Evolutionary conservation across 192 early-diverging fungal genomes (phyloP).

Genomic region (Irineochytrium annulatum): DNA sequence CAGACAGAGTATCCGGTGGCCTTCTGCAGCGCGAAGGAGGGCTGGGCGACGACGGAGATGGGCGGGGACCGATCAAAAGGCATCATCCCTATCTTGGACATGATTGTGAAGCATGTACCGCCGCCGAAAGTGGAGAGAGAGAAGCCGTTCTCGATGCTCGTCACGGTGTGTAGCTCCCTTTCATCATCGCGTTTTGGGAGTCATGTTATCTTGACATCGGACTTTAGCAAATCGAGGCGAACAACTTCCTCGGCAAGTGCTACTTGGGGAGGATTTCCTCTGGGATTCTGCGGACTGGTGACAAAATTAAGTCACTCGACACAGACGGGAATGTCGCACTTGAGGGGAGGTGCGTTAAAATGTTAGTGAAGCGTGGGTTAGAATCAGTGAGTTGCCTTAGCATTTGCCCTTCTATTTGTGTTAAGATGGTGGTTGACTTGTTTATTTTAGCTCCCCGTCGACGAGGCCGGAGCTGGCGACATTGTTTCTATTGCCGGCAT

Average conservation of each 20-base stretch:
- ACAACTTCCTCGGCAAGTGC: conserved; percentile 79
- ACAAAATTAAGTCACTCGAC: conserved; percentile 69
- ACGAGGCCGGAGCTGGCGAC: conserved; percentile 76
- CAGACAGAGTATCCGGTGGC: conserved; percentile 75
- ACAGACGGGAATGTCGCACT: conserved; percentile 62
- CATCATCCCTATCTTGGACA: conserved; percentile 63
- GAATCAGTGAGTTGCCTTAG: conserved; percentile 47
- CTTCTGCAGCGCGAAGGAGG: conserved; percentile 79
- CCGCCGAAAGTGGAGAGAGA: conserved; percentile 59
- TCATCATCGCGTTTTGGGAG: neutral
- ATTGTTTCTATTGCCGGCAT: conserved; percentile 76
- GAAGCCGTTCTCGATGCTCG: conserved; percentile 73
- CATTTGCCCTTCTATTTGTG: too few species aligned
- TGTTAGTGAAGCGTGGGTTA: conserved; percentile 70
- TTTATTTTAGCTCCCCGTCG: conserved; percentile 52
- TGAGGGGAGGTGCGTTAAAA: conserved; percentile 69
- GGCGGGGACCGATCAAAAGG: conserved; percentile 40
- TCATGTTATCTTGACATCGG: neutral
- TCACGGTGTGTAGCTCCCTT: conserved; percentile 48
- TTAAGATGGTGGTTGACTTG: conserved; percentile 7
- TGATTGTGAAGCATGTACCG: conserved; percentile 67
- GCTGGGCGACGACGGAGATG: conserved; percentile 66
- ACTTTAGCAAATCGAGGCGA: conserved; percentile 66
- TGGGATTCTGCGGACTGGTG: conserved; percentile 67
- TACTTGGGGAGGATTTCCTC: conserved; percentile 71